phyloP scores from a whole-genome alignment of 2,329 filamentous ascomycete genomes.

The Fusarium penzigii region DNA sequence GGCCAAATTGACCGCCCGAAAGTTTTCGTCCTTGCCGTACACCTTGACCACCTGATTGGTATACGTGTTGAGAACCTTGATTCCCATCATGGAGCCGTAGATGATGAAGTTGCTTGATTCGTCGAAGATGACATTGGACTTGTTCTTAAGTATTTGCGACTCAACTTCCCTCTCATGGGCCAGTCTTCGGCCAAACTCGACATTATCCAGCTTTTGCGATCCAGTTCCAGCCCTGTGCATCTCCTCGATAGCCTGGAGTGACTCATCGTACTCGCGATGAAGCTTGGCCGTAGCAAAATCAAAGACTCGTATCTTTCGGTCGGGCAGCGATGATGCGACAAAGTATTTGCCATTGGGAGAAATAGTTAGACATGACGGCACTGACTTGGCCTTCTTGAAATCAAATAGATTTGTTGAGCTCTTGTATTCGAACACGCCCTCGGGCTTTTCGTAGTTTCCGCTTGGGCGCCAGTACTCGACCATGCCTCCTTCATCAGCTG shows the following conservation, averaged over 20 bases:
- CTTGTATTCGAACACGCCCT: constrained; percentile 90
- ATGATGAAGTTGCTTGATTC: constrained; percentile 94
- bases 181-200: constrained; percentile 88
- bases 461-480: constrained; percentile 92
- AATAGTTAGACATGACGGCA: constrained; percentile 78
- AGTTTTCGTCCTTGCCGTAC: constrained; percentile 86
- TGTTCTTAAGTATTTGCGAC: constrained; percentile 63
- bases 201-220: constrained; percentile 76
- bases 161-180: constrained; percentile 87
- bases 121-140: constrained; percentile 89
- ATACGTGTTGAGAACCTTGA: constrained; percentile 94
- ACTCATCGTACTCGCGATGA: constrained; percentile 93
- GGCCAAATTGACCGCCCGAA: constrained; percentile 79
- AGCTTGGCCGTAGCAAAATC: constrained; percentile 89
- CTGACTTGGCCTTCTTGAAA: constrained; percentile 92
- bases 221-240: constrained; percentile 96
- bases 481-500: constrained; percentile 88
- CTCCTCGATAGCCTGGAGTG: constrained; percentile 80
- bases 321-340: constrained; percentile 86
- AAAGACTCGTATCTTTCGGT: constrained; percentile 90
- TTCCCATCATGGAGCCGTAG: constrained; percentile 87
- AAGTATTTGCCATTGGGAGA: constrained; percentile 87
- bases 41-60: constrained; percentile 91
- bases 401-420: constrained; percentile 93
- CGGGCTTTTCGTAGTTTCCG: constrained; percentile 83